Conservation (phyloP, 1,284 basidiomycete species). For the Omphalotus olearius region DNA sequence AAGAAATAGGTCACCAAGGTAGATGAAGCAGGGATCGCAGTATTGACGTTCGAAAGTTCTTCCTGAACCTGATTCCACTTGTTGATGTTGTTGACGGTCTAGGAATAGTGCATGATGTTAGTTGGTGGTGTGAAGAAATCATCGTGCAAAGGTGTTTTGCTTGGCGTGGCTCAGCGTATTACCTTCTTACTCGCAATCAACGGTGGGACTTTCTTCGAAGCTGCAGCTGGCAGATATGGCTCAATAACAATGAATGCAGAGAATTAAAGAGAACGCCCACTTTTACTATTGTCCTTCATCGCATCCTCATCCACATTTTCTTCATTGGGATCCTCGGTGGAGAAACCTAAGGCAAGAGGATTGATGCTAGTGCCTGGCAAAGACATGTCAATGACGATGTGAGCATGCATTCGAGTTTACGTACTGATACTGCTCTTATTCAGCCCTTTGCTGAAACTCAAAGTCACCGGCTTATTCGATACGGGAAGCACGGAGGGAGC, state of each 20-base stretch:
- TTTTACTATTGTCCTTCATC: conserved; percentile 44
- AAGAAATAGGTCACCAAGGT: conserved; percentile 33
- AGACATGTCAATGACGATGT: conserved; percentile 5
- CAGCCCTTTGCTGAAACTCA: conserved; percentile 63
- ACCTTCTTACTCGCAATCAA: conserved; percentile 89
- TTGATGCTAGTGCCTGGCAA: conserved; percentile 26
- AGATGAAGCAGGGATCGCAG: conserved; percentile 23
- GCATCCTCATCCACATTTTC: conserved; percentile 35
- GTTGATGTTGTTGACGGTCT: conserved; percentile 86
- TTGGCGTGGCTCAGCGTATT: conserved; percentile 16
- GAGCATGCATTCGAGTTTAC: conserved; percentile 11
- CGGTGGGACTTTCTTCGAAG: conserved; percentile 75
- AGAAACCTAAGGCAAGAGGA: conserved; percentile 52
- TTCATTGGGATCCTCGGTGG: conserved; percentile 41
- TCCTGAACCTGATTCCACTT: conserved; percentile 95
- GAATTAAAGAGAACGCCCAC: conserved; percentile 33
- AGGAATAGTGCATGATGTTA: background rate
- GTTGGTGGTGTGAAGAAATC: background rate
- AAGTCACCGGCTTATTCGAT: conserved; percentile 72
- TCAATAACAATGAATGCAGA: conserved; percentile 8
- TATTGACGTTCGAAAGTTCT: conserved; percentile 57
- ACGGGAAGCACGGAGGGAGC: conserved; percentile 64
- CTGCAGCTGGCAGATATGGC: conserved; percentile 36
- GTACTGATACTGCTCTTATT: conserved; percentile 36
- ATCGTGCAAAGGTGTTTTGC: background rate